Percentiles rank a stretch among this genome's conserved stretches.
These are phyloP conservation scores for Mycoemilia scoparia DNA, from an alignment of 192 early-diverging fungal species.

Conservation along the genomic window DNA sequence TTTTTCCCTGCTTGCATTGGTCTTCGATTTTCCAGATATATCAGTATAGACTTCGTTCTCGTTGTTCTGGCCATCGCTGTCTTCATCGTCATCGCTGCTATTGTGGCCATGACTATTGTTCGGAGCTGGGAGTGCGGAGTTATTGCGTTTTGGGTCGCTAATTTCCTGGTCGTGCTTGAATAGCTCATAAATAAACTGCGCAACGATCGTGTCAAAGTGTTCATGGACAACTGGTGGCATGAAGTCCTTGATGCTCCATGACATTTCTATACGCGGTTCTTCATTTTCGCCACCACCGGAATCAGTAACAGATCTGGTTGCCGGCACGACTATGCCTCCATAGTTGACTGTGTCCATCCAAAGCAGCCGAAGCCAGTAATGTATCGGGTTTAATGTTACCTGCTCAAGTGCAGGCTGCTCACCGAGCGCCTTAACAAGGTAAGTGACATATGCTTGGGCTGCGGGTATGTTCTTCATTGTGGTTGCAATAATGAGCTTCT, in stretches of 20 bases:
- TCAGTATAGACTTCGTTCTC: constrained; percentile 7
- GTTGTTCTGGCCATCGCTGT: constrained; percentile 14
- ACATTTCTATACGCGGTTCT: constrained; percentile 41
- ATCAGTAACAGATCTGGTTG: background rate
- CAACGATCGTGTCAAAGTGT: constrained; percentile 48
- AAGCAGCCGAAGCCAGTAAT: constrained; percentile 62
- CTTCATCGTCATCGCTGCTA: constrained; percentile 1
- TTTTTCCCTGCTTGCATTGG: background rate
- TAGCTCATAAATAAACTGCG: constrained; percentile 50
- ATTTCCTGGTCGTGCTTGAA: constrained; percentile 27
- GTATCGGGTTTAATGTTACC: constrained; percentile 43
- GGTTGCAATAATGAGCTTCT: constrained; percentile 67
- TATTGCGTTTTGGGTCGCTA: background rate
- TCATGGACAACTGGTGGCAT: constrained; percentile 55
- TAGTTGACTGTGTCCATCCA: constrained; percentile 92
- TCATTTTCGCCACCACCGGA: constrained; percentile 4
- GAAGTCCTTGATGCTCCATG: constrained; percentile 84
- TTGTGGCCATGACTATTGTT: constrained; percentile 10
- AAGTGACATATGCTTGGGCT: constrained; percentile 55
- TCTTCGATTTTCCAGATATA: background rate
- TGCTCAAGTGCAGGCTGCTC: constrained; percentile 58
- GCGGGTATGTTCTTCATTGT: constrained; percentile 51
- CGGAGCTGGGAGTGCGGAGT: background rate
- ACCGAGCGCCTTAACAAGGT: constrained; percentile 46
- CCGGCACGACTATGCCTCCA: constrained; percentile 30